A percentile compares a stretch with the other conserved stretches of the same genome.
Evolutionary conservation across 2,329 filamentous ascomycete species (phyloP).

Genomic region (Talaromyces atroroseus): DNA sequence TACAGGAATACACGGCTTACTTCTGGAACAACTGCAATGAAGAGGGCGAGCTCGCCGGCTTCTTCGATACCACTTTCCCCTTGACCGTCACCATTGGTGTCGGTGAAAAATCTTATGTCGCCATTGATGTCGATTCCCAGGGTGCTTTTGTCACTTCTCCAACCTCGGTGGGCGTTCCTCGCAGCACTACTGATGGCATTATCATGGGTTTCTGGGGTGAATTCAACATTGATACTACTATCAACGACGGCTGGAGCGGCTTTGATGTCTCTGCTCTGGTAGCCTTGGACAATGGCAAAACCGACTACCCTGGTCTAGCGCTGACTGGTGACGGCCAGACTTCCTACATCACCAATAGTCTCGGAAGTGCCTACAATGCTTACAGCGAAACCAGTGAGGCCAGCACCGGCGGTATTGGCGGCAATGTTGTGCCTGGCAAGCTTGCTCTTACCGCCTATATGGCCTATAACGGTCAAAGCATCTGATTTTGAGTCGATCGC

Average conservation of each 20-base stretch:
- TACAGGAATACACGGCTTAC: conserved; percentile 30
- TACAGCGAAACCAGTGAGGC: conserved; percentile 24
- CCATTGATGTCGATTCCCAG: conserved; percentile 32
- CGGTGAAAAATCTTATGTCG: conserved; percentile 32
- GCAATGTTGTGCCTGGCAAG: conserved; percentile 21
- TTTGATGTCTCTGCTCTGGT: conserved; percentile 39
- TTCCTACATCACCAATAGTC: conserved; percentile 26
- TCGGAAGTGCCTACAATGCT: conserved; percentile 24
- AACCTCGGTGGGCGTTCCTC: conserved; percentile 18
- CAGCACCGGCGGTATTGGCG: conserved; percentile 25
- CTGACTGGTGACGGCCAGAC: conserved; percentile 28
- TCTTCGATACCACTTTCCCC: conserved; percentile 27
- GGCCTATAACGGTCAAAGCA: too few relatives aligned
- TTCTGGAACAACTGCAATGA: conserved; percentile 39
- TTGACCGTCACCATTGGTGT: conserved; percentile 27
- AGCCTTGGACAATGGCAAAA: conserved; percentile 23
- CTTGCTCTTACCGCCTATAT: conserved; percentile 26
- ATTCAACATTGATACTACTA: conserved; percentile 30
- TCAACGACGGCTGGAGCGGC: conserved; percentile 30
- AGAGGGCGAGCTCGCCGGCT: conserved; percentile 28
- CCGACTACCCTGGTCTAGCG: conserved; percentile 31
- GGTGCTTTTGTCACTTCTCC: conserved; percentile 32
- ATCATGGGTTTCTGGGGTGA: conserved; percentile 39
- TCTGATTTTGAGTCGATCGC: too few relatives aligned
- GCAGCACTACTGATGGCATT: conserved; percentile 23